Evolutionary conservation across 148 eudicot species (phyloP).

Genomic region (Cornus kousa): DNA sequence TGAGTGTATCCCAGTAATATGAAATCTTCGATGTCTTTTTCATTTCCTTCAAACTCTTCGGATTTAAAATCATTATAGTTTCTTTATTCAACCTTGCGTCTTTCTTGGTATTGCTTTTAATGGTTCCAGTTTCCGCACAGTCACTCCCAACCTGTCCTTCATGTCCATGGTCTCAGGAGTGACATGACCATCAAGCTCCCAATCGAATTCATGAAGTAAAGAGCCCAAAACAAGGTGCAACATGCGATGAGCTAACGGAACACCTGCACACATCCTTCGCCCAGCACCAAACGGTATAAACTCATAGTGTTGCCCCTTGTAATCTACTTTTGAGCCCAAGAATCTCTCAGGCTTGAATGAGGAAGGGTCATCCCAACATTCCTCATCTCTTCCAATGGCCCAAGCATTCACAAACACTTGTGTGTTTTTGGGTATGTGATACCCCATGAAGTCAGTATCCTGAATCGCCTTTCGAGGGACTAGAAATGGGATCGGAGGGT

Average conservation of each 20-base stretch:
- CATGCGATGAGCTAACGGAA: slow-evolving; percentile 21
- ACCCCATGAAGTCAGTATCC: slow-evolving; percentile 17
- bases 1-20: too few species aligned
- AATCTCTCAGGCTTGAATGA: slow-evolving; percentile 20
- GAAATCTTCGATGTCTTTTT: too few species aligned
- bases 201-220: slow-evolving; percentile 24
- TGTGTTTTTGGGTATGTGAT: slow-evolving; percentile 18
- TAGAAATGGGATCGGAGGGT: slow-evolving; percentile 16
- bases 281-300: slow-evolving; percentile 26
- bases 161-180: slow-evolving; percentile 21
- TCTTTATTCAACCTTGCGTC: too few species aligned
- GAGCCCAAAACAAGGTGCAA: slow-evolving; percentile 21
- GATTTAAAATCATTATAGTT: too few species aligned
- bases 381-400: slow-evolving; percentile 24
- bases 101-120: slow-evolving; percentile 21
- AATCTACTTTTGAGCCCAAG: slow-evolving; percentile 17
- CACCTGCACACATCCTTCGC: slow-evolving; percentile 24
- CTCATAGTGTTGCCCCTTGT: slow-evolving; percentile 22
- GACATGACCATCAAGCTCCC: slow-evolving; percentile 16
- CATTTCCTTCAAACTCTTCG: too few species aligned
- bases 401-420: slow-evolving; percentile 16
- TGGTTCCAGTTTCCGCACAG: slow-evolving; percentile 22
- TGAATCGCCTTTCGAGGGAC: slow-evolving; percentile 11
- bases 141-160: slow-evolving; percentile 28
- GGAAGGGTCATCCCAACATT: slow-evolving; percentile 13